Conservation (phyloP, 2,329 filamentous ascomycete species). For the Fragosphaeria purpurea region DNA sequence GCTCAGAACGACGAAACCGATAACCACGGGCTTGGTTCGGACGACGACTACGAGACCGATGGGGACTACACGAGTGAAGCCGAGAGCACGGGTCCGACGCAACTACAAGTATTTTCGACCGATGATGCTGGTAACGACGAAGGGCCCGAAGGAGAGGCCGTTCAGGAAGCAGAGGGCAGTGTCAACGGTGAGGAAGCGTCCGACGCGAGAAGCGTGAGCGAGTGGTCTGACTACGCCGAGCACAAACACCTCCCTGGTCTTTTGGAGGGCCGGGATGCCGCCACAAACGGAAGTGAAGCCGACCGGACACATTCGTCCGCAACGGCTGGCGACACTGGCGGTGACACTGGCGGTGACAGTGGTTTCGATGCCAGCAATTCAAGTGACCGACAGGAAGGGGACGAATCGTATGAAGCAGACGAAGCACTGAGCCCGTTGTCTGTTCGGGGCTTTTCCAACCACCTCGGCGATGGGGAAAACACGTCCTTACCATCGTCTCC, state of each 20-base stretch:
- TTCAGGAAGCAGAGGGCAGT: slow-evolving; percentile 32
- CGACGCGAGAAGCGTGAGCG: slow-evolving; percentile 58
- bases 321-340: neutral
- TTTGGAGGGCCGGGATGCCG: slow-evolving; percentile 23
- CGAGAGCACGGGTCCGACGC: slow-evolving; percentile 66
- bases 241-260: slow-evolving; percentile 56
- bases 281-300: no score
- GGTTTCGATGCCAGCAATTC: neutral
- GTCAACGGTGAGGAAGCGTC: slow-evolving; percentile 37
- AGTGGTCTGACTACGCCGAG: slow-evolving; percentile 82
- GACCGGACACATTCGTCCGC: neutral
- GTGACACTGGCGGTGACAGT: neutral
- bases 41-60: slow-evolving; percentile 55
- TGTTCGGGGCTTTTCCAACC: neutral
- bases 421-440: slow-evolving; percentile 12
- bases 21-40: slow-evolving; percentile 1
- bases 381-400: no score
- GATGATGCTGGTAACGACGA: slow-evolving; percentile 38
- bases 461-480: neutral
- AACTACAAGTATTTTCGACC: slow-evolving; percentile 49
- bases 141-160: slow-evolving; percentile 38
- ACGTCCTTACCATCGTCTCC: slow-evolving; percentile 5
- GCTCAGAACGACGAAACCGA: slow-evolving; percentile 31
- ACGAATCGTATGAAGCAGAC: slow-evolving; percentile 23
- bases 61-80: slow-evolving; percentile 73